A percentile compares a stretch with the other conserved stretches of the same genome.
Conservation (phyloP, 345 rosid species). For the Pistacia atlantica region DNA sequence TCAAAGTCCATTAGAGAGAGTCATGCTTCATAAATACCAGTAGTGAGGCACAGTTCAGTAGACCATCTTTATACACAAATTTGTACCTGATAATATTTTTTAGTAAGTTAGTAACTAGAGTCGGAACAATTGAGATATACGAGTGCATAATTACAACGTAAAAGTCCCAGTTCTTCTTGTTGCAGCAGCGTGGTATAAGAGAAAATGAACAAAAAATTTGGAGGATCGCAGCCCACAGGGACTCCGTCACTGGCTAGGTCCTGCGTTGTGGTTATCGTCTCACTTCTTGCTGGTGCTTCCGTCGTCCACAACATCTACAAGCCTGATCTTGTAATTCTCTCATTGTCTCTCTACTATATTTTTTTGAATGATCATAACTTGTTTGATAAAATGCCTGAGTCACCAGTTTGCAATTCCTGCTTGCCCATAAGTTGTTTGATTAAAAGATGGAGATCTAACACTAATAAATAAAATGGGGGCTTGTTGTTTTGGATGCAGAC, state of each 20-base stretch:
- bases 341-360: too few species aligned
- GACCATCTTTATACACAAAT: too few species aligned
- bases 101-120: too few species aligned
- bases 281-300: conserved; percentile 79
- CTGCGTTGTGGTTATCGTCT: conserved; percentile 52
- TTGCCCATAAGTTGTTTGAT: not conserved
- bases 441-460: not conserved
- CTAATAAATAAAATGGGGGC: not conserved
- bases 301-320: conserved; percentile 67
- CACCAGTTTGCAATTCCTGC: too few species aligned
- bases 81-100: too few species aligned
- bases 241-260: conserved; percentile 75
- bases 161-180: too few species aligned
- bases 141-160: too few species aligned
- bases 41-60: too few species aligned
- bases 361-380: conserved; percentile 10
- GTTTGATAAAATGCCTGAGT: conserved; percentile 50
- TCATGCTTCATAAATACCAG: too few species aligned
- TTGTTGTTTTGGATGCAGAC: conserved; percentile 35
- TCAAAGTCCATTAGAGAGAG: too few species aligned
- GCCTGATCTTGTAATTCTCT: conserved; percentile 56
- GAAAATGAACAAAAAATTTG: conserved; percentile 50
- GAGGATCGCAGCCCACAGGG: conserved; percentile 58
- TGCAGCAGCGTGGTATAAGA: not conserved
- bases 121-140: too few species aligned